Percentiles rank a stretch among this genome's conserved stretches.
Conservation (phyloP, 2,329 filamentous ascomycete species). For the Grosmannia huntii region DNA sequence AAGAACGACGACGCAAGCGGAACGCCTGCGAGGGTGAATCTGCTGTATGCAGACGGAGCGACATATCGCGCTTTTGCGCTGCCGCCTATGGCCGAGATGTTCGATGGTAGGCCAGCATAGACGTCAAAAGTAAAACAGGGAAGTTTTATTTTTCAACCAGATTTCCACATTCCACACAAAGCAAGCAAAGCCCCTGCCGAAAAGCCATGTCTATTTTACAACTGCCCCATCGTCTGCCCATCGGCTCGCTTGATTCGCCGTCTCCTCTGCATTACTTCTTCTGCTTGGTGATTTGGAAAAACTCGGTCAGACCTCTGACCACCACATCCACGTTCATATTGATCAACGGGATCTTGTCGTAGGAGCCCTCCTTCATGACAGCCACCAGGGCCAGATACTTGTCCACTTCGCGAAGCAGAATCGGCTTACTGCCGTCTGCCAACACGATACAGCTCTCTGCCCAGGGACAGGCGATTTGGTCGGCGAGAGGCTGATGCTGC, state of each 20-base stretch:
- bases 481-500: conserved; percentile 48
- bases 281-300: conserved; percentile 60
- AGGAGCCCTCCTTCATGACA: conserved; percentile 75
- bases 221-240: too few species aligned
- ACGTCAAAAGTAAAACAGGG: too few species aligned
- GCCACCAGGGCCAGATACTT: conserved; percentile 70
- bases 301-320: conserved; percentile 64
- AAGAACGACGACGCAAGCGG: conserved; percentile 12
- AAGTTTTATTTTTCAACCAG: not conserved
- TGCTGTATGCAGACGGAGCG: conserved; percentile 34
- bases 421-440: conserved; percentile 49
- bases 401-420: conserved; percentile 57
- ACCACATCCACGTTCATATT: conserved; percentile 81
- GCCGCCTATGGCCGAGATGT: conserved; percentile 15
- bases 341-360: conserved; percentile 71
- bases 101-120: not conserved
- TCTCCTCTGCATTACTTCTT: conserved; percentile 17
- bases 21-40: conserved; percentile 35
- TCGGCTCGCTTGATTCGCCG: not conserved
- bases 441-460: conserved; percentile 58
- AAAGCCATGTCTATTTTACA: not conserved
- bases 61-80: conserved; percentile 35
- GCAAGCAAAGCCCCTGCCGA: not conserved
- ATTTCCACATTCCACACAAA: not conserved
- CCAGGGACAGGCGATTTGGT: conserved; percentile 52